Conservation (phyloP, 1,284 basidiomycete species). For the Paramarasmius palmivorus region DNA sequence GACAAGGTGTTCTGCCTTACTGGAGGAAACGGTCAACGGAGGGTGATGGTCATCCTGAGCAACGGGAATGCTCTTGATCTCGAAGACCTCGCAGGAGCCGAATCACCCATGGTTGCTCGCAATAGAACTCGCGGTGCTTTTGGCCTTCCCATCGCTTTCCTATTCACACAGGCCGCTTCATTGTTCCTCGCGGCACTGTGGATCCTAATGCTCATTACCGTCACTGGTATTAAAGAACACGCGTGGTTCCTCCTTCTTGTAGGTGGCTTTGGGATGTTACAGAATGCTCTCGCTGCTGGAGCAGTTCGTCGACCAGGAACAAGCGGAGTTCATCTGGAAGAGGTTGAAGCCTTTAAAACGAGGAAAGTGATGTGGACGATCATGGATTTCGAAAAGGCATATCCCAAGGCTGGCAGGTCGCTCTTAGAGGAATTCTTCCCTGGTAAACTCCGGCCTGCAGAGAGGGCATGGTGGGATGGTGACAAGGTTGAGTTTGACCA, state of each 20-base stretch:
- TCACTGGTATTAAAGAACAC: conserved; percentile 16
- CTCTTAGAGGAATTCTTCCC: conserved; percentile 6
- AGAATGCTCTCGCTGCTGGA: conserved; percentile 9
- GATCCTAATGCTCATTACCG: conserved; percentile 18
- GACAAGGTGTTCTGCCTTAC: conserved; percentile 28
- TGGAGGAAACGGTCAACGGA: conserved; percentile 29
- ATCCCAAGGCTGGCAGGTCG: neutral
- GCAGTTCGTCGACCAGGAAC: neutral
- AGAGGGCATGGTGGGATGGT: conserved; percentile 3
- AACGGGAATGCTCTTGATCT: conserved; percentile 26
- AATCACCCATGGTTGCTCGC: neutral
- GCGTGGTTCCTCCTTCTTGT: conserved; percentile 21
- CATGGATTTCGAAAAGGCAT: conserved; percentile 3
- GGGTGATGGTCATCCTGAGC: conserved; percentile 30
- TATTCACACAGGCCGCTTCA: neutral
- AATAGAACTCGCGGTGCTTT: neutral
- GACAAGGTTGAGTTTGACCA: too few relatives aligned
- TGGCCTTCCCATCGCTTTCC: conserved; percentile 7
- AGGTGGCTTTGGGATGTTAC: conserved; percentile 5
- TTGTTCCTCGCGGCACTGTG: conserved; percentile 17
- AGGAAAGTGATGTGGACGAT: conserved; percentile 2
- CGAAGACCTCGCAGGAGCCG: conserved; percentile 27
- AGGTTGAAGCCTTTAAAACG: neutral
- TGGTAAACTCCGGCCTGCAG: neutral
- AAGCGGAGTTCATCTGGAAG: conserved; percentile 2